These are phyloP conservation scores for Vitis hybrid DNA, from an alignment of 177 flowering plant species.

Conservation along the genomic window DNA sequence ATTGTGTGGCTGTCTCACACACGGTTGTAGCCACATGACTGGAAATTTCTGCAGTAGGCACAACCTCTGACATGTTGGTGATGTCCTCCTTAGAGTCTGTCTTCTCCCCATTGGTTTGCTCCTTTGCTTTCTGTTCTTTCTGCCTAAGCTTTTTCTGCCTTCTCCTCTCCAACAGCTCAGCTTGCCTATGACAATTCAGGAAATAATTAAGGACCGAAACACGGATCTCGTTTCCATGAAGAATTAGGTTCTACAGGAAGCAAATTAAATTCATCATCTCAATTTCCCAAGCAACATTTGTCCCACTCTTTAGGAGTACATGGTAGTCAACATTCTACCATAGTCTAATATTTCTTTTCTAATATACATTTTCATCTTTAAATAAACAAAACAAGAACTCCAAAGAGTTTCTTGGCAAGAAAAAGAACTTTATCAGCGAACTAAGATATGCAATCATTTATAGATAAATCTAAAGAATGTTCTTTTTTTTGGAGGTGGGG, in stretches of 20 bases:
- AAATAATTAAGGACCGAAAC: neutral
- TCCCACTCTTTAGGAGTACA: too few relatives aligned
- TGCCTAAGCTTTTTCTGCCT: slow-evolving; percentile 79
- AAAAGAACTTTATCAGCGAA: too few relatives aligned
- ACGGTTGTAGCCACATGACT: slow-evolving; percentile 24
- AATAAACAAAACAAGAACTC: too few relatives aligned
- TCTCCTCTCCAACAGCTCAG: slow-evolving; percentile 67
- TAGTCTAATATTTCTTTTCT: too few relatives aligned
- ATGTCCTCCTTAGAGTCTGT: slow-evolving; percentile 21
- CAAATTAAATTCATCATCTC: neutral
- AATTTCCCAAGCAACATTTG: too few relatives aligned
- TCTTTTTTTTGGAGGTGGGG: too few relatives aligned
- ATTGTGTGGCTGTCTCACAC: slow-evolving; percentile 22
- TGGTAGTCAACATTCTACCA: too few relatives aligned
- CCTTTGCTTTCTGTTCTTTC: slow-evolving; percentile 68
- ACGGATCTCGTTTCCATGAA: neutral
- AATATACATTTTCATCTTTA: too few relatives aligned
- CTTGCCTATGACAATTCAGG: slow-evolving; percentile 45
- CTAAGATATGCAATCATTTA: too few relatives aligned
- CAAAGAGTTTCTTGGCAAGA: too few relatives aligned
- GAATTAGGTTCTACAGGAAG: neutral
- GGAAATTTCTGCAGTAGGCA: slow-evolving; percentile 30
- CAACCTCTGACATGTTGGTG: slow-evolving; percentile 23
- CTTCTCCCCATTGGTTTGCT: slow-evolving; percentile 37
- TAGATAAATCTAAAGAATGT: too few relatives aligned